These are phyloP conservation scores for Colletotrichum spaethianum DNA, from an alignment of 2,329 filamentous ascomycete species.

Conservation along the genomic window DNA sequence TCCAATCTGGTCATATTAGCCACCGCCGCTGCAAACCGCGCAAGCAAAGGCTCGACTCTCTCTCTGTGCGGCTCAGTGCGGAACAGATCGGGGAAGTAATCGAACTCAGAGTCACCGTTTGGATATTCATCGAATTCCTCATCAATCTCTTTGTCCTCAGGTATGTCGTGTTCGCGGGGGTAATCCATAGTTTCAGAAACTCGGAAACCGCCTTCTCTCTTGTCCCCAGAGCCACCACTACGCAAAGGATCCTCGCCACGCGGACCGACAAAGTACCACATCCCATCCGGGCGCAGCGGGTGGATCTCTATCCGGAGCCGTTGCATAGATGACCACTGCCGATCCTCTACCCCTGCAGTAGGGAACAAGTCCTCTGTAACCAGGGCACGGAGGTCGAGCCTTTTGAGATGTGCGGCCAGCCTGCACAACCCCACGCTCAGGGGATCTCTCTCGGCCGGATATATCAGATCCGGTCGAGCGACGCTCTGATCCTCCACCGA, in stretches of 20 bases:
- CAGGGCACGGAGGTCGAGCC: not conserved
- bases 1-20: constrained; percentile 43
- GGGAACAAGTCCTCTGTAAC: not conserved
- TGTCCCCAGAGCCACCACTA: constrained; percentile 26
- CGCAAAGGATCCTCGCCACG: constrained; percentile 41
- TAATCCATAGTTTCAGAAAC: too few species aligned
- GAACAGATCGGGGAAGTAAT: constrained; percentile 42
- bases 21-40: constrained; percentile 43
- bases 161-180: not conserved
- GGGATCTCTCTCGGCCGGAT: not conserved
- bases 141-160: not conserved
- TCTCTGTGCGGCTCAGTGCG: constrained; percentile 41
- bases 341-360: not conserved
- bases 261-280: constrained; percentile 45
- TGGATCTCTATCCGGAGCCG: constrained; percentile 42
- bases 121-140: not conserved
- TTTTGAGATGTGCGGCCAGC: not conserved
- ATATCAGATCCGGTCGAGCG: not conserved
- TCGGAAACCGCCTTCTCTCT: too few species aligned
- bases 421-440: not conserved
- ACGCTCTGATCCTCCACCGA: not conserved
- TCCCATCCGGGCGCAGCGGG: constrained; percentile 40
- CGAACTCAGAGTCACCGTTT: constrained; percentile 27
- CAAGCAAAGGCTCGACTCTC: constrained; percentile 44
- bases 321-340: constrained; percentile 40